These are phyloP conservation scores for Hippophae rhamnoides DNA, from an alignment of 306 rosid species.

Conservation along the genomic window DNA sequence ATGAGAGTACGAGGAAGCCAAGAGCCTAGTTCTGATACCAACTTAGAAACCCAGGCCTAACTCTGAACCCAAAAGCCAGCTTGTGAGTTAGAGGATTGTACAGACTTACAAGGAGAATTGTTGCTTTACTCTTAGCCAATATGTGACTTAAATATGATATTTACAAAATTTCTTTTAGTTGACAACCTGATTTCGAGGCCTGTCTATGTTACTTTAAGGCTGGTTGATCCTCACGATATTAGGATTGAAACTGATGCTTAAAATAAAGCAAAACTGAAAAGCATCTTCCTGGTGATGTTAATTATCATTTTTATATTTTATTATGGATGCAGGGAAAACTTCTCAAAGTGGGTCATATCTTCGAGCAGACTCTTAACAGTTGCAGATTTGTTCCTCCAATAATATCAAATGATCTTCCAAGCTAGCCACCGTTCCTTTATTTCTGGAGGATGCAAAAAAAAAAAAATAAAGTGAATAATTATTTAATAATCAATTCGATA, in stretches of 20 bases:
- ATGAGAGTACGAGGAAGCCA: too few relatives aligned
- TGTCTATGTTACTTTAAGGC: neutral
- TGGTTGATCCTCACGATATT: neutral
- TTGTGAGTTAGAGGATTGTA: too few relatives aligned
- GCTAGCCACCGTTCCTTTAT: slow-evolving; percentile 1
- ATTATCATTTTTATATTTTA: neutral
- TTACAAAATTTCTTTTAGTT: neutral
- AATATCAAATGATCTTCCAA: slow-evolving; percentile 31
- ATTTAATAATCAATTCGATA: neutral
- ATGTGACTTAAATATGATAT: too few relatives aligned
- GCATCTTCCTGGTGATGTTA: neutral
- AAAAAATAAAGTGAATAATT: neutral
- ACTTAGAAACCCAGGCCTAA: too few relatives aligned
- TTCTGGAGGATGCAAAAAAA: too few relatives aligned
- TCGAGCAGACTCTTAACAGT: slow-evolving; percentile 77
- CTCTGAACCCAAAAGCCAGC: too few relatives aligned
- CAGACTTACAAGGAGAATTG: too few relatives aligned
- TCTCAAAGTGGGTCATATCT: slow-evolving; percentile 83
- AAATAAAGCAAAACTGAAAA: neutral
- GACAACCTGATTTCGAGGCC: neutral
- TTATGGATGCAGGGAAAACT: slow-evolving; percentile 54
- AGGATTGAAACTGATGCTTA: neutral
- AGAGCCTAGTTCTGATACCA: too few relatives aligned
- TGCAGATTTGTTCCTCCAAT: slow-evolving; percentile 79
- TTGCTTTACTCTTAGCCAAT: too few relatives aligned